phyloP scores from a whole-genome alignment of 164 flowering plant species.

The Stephania japonica region DNA sequence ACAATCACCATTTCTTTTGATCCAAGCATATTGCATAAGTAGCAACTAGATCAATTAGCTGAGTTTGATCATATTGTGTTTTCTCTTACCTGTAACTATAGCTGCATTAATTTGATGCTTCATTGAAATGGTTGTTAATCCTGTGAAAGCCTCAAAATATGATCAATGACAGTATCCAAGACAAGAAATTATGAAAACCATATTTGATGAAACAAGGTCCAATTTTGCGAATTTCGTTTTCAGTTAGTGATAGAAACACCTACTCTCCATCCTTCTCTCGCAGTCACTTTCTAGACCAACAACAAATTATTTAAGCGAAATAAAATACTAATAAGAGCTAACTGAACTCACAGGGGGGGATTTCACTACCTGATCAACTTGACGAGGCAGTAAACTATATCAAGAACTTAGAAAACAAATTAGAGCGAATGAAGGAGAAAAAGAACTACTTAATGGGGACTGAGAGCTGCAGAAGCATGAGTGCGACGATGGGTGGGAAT shows the following conservation, averaged over 20 bases:
- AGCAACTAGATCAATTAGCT: background rate
- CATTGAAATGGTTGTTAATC: background rate
- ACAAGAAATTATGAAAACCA: too few relatives aligned
- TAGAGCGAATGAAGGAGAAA: background rate
- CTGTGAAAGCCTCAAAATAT: background rate
- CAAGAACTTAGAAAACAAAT: background rate
- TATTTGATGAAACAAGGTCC: background rate
- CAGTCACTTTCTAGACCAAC: background rate
- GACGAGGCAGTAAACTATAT: background rate
- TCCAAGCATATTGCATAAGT: background rate
- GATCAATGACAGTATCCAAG: background rate
- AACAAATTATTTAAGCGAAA: background rate
- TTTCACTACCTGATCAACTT: constrained; percentile 4
- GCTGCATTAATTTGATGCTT: background rate
- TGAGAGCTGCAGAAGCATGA: background rate
- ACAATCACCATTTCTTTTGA: too few relatives aligned
- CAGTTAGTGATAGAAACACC: background rate
- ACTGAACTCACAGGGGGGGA: constrained; percentile 28
- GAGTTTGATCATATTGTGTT: background rate
- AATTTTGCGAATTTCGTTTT: background rate
- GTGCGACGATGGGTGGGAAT: constrained; percentile 3
- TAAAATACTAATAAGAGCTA: background rate
- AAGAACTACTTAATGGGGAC: background rate
- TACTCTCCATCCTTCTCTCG: background rate
- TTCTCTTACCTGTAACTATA: background rate